phyloP scores from a whole-genome alignment of 2,329 filamentous ascomycete species.

The Sarocladium brachiariae region DNA sequence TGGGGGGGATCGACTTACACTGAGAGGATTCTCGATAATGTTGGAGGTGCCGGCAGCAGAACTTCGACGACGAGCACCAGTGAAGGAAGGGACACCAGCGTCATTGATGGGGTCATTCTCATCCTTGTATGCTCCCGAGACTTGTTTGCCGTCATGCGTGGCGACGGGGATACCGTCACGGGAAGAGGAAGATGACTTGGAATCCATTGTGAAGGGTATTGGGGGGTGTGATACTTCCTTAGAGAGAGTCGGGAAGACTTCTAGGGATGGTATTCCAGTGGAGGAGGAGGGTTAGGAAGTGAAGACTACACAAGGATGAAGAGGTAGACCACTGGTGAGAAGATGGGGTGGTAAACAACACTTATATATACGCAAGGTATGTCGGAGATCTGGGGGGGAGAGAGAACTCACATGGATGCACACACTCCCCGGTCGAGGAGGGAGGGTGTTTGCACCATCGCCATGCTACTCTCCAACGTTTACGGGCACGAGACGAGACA shows the following conservation, averaged over 20 bases:
- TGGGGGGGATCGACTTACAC: background rate
- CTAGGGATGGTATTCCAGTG: no score
- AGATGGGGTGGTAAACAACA: slow-evolving; percentile 1
- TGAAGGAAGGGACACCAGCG: background rate
- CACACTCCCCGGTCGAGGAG: no score
- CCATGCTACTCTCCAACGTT: slow-evolving; percentile 2
- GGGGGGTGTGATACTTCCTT: background rate
- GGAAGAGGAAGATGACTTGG: background rate
- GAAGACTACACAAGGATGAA: background rate
- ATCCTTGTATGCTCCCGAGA: slow-evolving; percentile 1
- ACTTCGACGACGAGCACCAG: background rate
- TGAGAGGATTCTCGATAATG: slow-evolving; percentile 11
- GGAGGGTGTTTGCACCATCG: background rate
- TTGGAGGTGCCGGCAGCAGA: slow-evolving; percentile 10
- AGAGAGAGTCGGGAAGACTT: background rate
- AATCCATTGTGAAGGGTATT: background rate
- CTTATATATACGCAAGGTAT: slow-evolving; percentile 4
- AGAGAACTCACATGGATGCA: background rate
- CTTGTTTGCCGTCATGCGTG: slow-evolving; percentile 3
- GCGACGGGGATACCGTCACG: background rate
- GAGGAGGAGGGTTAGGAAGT: background rate
- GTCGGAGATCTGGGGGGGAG: no score
- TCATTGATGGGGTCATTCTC: background rate
- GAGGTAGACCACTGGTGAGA: no score
- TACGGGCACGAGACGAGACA: background rate